Base-by-base conservation (phyloP, 1,284 basidiomycete genomes). In the Ceratobasidium theobromae region DNA sequence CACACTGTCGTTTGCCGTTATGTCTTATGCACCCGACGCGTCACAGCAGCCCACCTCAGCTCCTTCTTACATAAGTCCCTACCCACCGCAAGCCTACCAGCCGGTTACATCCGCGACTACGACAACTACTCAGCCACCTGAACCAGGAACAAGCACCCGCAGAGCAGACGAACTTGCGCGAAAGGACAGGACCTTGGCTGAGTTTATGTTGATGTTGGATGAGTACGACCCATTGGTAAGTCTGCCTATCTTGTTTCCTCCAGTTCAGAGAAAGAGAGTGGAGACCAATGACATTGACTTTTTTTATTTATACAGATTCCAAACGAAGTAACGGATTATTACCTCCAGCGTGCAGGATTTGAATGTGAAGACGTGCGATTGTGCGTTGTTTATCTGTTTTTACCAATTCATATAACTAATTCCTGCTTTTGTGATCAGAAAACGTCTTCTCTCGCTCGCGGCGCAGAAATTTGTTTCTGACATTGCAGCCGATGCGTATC, bases 381-480 rank as follows among this genome's bases (percentile, higher is more conserved):
- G 94, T 96, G 73, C 75, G 87, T 81, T 57, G 27, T 9, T 23
- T 48, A 27, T 43, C 16, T 53, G 35, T 69, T 69, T 38, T 21
- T 14, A 11, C 25, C 46, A 38, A n/a, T 43, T 41, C 11, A 49
- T 45, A 41, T 35, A 45, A 68, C 54, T 32, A 53, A 62, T 65
- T 65, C 12, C 75, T 35, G 30, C 25, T 28, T 11, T 33, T 21
- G 43, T 69, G n/a, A 45, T 32, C 43, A 96, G 93, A 69, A 98
- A 97, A 79, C 88, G 96, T 4, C 84, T 99, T 6, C 81, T 99
- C 25, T 95, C 95, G 0, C 84, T 99, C 30, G 95, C 97, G 0
- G 94, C 96, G 0, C 97, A 99, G 75, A 99, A 99, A 75, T 99
- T 99, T 75, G 89, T 99, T 45, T 91, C 94, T 11, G 97, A 99